Conservation (phyloP, 192 early-diverging fungal species). For the Piromyces sp. region DNA sequence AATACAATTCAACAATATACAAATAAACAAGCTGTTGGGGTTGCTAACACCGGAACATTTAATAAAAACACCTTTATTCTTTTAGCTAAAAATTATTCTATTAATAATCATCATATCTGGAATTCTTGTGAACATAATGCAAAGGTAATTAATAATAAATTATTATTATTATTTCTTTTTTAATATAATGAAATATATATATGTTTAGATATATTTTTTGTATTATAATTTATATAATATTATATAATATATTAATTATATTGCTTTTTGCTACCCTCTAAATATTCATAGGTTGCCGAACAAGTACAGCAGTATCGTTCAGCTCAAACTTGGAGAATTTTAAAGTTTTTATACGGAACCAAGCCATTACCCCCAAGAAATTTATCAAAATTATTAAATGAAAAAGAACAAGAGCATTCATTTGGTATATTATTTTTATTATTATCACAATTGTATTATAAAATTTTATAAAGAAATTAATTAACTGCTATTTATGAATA, state of each 20-base stretch:
- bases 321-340: conserved; percentile 58
- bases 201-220: too few relatives aligned
- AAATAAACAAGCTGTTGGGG: conserved; percentile 15
- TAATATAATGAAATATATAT: too few relatives aligned
- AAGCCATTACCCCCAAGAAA: conserved; percentile 6
- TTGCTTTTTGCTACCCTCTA: too few relatives aligned
- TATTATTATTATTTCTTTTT: too few relatives aligned
- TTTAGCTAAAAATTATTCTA: conserved; percentile 48
- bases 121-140: conserved; percentile 40
- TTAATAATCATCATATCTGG: conserved; percentile 24
- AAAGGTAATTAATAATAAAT: conserved; percentile 15
- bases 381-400: conserved; percentile 9
- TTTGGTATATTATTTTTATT: too few relatives aligned
- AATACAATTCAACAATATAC: conserved; percentile 5
- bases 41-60: conserved; percentile 31
- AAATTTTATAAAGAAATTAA: too few relatives aligned
- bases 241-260: conserved; percentile 1
- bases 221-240: background rate
- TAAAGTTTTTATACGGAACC: conserved; percentile 40
- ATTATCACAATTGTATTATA: too few relatives aligned
- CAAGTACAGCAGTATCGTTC: conserved; percentile 36
- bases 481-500: too few relatives aligned
- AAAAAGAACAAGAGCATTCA: background rate
- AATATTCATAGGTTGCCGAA: conserved; percentile 27
- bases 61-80: conserved; percentile 44